Percentiles rank a stretch among this genome's conserved stretches.
phyloP scores from a whole-genome alignment of 768 basidiomycete species.

The Lactarius tabidus region DNA sequence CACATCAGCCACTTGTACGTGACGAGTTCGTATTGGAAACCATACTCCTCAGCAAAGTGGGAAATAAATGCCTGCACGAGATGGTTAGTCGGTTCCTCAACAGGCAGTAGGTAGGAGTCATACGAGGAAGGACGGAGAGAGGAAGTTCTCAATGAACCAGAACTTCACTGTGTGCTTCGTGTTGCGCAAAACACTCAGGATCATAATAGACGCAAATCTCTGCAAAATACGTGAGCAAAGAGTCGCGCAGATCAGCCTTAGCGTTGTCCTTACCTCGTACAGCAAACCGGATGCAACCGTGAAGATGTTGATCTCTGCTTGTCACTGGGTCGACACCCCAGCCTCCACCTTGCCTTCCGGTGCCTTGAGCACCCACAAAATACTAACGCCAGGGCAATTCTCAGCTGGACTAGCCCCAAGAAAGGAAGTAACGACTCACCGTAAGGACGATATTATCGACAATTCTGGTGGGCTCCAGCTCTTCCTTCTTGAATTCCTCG shows the following conservation, averaged over 20 bases:
- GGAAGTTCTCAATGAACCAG: constrained; percentile 99
- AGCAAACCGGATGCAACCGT: constrained; percentile 96
- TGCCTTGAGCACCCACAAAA: constrained; percentile 30
- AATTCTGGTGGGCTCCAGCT: constrained; percentile 36
- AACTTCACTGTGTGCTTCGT: constrained; percentile 96
- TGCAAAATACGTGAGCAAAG: constrained; percentile 34
- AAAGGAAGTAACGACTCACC: constrained; percentile 37
- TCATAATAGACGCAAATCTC: constrained; percentile 99
- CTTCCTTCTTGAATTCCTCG: constrained; percentile 36
- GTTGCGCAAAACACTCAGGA: constrained; percentile 90
- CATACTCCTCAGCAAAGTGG: constrained; percentile 84
- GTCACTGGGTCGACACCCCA: constrained; percentile 33
- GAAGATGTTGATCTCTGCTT: constrained; percentile 97
- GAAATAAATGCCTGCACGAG: constrained; percentile 82
- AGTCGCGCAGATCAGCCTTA: background rate
- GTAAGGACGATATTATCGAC: constrained; percentile 47
- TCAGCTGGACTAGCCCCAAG: background rate
- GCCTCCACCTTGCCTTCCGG: constrained; percentile 18
- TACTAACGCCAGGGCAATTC: constrained; percentile 26
- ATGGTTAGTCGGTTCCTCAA: constrained; percentile 2
- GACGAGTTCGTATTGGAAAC: constrained; percentile 94
- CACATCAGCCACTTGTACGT: constrained; percentile 99
- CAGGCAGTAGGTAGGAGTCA: constrained; percentile 25
- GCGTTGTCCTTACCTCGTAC: constrained; percentile 65
- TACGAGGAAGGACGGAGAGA: constrained; percentile 94